A percentile compares a stretch with the other conserved stretches of the same genome.
Conservation (phyloP, 2,329 filamentous ascomycete genomes). For the Aspergillus hortae region DNA sequence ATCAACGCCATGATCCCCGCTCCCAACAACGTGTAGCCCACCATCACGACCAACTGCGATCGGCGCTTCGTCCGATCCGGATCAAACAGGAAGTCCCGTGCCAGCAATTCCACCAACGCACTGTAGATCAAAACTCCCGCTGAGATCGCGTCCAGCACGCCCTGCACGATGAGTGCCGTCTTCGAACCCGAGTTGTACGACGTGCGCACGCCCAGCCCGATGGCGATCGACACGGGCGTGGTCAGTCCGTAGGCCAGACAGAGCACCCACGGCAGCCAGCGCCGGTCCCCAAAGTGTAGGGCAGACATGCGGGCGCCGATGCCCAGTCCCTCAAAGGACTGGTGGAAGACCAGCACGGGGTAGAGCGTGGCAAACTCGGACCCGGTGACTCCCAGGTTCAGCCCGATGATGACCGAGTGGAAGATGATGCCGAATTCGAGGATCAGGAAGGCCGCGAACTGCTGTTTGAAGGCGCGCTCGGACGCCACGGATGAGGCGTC, state of each 20-base stretch:
- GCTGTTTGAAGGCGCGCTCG: constrained; percentile 32
- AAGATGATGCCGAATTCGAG: constrained; percentile 62
- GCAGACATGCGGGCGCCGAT: constrained; percentile 59
- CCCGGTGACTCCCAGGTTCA: constrained; percentile 59
- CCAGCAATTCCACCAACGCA: constrained; percentile 49
- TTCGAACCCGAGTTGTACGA: constrained; percentile 42
- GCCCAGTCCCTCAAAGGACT: constrained; percentile 61
- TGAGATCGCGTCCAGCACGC: constrained; percentile 46
- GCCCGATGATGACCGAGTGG: constrained; percentile 61
- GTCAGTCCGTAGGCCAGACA: constrained; percentile 50
- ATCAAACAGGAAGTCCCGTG: constrained; percentile 51
- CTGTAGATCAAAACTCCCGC: constrained; percentile 52
- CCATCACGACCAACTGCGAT: constrained; percentile 41
- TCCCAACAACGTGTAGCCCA: constrained; percentile 39
- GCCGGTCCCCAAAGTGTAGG: constrained; percentile 48
- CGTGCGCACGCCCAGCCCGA: constrained; percentile 46
- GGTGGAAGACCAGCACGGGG: constrained; percentile 61
- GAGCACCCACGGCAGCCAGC: constrained; percentile 49
- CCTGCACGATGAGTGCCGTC: constrained; percentile 44
- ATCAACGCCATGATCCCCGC: constrained; percentile 48
- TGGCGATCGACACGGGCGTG: constrained; percentile 49
- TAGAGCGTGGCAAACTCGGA: constrained; percentile 57
- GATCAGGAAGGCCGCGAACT: constrained; percentile 41
- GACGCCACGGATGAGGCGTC: constrained; percentile 8
- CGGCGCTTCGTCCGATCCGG: constrained; percentile 40